Conservation (phyloP, 2,329 filamentous ascomycete species). For the Botryosphaeria dothidea region DNA sequence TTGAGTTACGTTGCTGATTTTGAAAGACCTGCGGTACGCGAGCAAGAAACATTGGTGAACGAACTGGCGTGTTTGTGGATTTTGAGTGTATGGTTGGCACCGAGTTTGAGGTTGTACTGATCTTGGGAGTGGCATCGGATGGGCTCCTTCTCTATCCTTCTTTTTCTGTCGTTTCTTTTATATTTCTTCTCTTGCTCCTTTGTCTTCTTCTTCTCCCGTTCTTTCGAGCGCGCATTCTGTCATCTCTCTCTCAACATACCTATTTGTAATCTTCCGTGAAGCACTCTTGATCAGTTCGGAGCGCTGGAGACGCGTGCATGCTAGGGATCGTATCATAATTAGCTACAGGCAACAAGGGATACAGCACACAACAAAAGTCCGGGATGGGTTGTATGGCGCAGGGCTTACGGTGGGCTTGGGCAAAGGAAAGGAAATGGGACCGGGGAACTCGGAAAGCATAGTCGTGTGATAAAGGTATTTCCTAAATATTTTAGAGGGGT, state of each 20-base stretch:
- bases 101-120: not conserved
- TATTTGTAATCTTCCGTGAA: not conserved
- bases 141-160: not conserved
- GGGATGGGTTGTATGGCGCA: not conserved
- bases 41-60: not conserved
- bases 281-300: not conserved
- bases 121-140: not conserved
- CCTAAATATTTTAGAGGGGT: not conserved
- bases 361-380: not conserved
- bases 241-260: not conserved
- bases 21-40: not conserved
- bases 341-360: not conserved
- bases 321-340: not conserved
- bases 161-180: not conserved
- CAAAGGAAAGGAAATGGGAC: not conserved
- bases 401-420: not conserved
- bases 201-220: not conserved
- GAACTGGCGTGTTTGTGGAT: not conserved
- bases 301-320: not conserved
- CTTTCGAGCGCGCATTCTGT: not conserved
- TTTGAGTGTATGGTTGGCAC: not conserved
- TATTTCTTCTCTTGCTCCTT: not conserved
- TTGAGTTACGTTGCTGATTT: constrained; percentile 16
- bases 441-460: not conserved
- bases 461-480: not conserved